Conservation (phyloP, 2,329 filamentous ascomycete genomes). For the Claviceps monticola region DNA sequence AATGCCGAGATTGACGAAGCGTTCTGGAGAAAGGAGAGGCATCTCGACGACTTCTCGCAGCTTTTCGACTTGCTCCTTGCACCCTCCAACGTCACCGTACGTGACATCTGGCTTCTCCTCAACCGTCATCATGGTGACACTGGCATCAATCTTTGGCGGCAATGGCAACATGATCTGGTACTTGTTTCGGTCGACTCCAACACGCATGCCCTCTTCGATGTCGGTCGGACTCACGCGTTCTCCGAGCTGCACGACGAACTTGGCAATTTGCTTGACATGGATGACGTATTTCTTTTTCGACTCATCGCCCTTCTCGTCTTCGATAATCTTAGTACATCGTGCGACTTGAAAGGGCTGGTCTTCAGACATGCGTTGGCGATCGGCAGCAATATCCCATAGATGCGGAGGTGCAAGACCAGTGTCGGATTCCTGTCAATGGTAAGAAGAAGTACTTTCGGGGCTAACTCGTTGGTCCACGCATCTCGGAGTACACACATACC, state of each 20-base stretch:
- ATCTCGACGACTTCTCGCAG: constrained; percentile 97
- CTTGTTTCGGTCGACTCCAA: constrained; percentile 96
- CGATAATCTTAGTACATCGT: constrained; percentile 97
- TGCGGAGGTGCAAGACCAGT: constrained; percentile 95
- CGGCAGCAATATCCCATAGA: constrained; percentile 95
- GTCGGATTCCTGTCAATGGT: constrained; percentile 69
- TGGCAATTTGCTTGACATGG: constrained; percentile 99
- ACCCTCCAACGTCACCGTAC: constrained; percentile 95
- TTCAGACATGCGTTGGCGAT: constrained; percentile 95
- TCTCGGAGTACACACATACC: constrained; percentile 25
- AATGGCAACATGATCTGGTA: constrained; percentile 96
- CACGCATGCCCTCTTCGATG: constrained; percentile 98
- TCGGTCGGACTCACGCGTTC: constrained; percentile 95
- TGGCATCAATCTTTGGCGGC: constrained; percentile 96
- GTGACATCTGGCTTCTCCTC: constrained; percentile 99
- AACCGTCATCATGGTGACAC: constrained; percentile 99
- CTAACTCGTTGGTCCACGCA: neutral
- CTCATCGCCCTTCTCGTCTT: constrained; percentile 80
- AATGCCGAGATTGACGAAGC: constrained; percentile 97
- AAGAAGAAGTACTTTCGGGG: constrained; percentile 7
- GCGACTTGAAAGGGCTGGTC: constrained; percentile 97
- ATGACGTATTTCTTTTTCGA: constrained; percentile 99
- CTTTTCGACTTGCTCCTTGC: constrained; percentile 99
- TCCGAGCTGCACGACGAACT: constrained; percentile 95
- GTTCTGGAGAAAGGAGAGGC: constrained; percentile 88